Conservation (phyloP, 2,329 filamentous ascomycete species). For the Fusarium sp. region DNA sequence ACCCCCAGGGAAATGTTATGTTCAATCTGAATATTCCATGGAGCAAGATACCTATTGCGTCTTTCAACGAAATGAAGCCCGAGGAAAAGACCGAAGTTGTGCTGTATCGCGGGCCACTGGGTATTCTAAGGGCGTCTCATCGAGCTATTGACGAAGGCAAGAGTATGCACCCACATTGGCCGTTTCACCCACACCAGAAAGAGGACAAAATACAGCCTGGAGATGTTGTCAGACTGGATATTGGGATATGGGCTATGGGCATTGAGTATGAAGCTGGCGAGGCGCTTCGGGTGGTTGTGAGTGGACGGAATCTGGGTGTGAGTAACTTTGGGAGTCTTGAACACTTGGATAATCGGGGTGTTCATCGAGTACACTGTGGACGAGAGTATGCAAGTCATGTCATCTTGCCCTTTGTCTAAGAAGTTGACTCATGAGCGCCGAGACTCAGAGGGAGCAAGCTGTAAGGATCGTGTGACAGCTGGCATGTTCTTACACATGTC, state of each 20-base stretch:
- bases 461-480: too few species aligned
- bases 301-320: constrained; percentile 42
- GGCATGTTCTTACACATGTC: too few species aligned
- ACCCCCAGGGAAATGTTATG: constrained; percentile 17
- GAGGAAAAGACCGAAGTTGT: constrained; percentile 46
- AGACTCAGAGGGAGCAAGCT: too few species aligned
- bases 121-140: constrained; percentile 38
- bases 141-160: constrained; percentile 40
- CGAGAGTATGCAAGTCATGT: constrained; percentile 41
- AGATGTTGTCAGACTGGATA: constrained; percentile 46
- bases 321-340: constrained; percentile 32
- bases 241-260: constrained; percentile 51
- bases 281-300: constrained; percentile 38
- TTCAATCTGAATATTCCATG: constrained; percentile 49
- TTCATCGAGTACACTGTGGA: constrained; percentile 42
- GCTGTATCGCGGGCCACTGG: constrained; percentile 46
- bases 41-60: constrained; percentile 29
- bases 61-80: constrained; percentile 39
- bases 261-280: constrained; percentile 50
- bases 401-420: constrained; percentile 28
- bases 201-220: constrained; percentile 44
- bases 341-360: constrained; percentile 38
- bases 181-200: constrained; percentile 43
- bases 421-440: not conserved
- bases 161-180: constrained; percentile 50